These are phyloP conservation scores for Lyophyllum shimeji DNA, from an alignment of 768 basidiomycete species.

Conservation along the genomic window DNA sequence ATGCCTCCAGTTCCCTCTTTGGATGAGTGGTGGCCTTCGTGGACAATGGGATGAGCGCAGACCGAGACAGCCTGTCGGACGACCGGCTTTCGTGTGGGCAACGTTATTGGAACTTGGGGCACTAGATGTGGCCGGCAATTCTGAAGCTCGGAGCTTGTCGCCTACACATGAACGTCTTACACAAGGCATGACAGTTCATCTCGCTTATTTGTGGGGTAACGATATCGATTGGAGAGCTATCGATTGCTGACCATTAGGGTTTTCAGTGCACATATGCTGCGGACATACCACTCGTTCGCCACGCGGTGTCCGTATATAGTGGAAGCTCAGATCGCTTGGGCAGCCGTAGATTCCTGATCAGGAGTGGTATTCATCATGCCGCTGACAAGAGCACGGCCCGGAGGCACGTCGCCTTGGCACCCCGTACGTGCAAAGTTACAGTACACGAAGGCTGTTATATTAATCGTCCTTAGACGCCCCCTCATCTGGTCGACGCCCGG, in stretches of 20 bases:
- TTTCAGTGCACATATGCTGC: background rate
- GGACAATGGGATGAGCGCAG: background rate
- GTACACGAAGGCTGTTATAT: background rate
- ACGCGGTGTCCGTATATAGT: background rate
- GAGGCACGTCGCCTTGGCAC: no score
- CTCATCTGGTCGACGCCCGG: slow-evolving; percentile 60
- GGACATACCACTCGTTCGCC: background rate
- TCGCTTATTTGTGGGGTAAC: background rate
- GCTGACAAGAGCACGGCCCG: no score
- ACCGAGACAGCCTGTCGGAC: background rate
- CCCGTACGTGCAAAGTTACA: no score
- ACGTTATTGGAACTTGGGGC: background rate
- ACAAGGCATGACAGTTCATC: background rate
- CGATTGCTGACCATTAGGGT: no score
- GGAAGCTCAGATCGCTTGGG: background rate
- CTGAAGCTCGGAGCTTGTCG: background rate
- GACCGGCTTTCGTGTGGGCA: background rate
- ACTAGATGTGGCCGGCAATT: background rate
- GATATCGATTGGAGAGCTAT: no score
- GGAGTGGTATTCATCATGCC: no score
- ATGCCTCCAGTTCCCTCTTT: background rate
- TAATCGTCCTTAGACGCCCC: slow-evolving; percentile 18
- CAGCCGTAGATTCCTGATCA: no score
- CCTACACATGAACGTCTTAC: background rate
- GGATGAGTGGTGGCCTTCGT: background rate